Evolutionary conservation across 2,329 filamentous ascomycete genomes (phyloP).

Genomic region (Cordyceps cateniannulata): DNA sequence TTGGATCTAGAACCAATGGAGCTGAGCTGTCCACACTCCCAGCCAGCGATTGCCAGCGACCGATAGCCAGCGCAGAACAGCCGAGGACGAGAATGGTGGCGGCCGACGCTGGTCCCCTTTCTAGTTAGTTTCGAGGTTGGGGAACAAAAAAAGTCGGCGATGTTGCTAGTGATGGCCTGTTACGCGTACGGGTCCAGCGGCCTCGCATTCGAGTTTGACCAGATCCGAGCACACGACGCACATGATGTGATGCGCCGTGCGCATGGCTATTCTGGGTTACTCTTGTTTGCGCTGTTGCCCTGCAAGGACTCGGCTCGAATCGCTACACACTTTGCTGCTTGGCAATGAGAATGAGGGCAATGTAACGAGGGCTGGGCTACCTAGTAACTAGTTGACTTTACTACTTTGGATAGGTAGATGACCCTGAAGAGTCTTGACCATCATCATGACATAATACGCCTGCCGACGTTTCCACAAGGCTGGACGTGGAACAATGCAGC

Average conservation of each 20-base stretch:
- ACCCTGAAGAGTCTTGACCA: neutral
- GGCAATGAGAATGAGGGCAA: too few relatives aligned
- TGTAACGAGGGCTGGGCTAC: too few relatives aligned
- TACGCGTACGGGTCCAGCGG: neutral
- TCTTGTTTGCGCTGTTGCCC: neutral
- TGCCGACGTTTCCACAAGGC: neutral
- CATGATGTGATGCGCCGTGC: neutral
- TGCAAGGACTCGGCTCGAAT: neutral
- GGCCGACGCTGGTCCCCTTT: too few relatives aligned
- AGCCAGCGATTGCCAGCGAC: too few relatives aligned
- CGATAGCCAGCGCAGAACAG: too few relatives aligned
- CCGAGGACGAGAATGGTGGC: too few relatives aligned
- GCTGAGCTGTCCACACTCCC: too few relatives aligned
- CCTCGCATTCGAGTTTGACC: neutral
- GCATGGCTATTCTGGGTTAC: neutral
- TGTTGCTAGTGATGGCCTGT: too few relatives aligned
- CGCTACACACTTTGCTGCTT: too few relatives aligned
- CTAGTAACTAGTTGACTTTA: too few relatives aligned
- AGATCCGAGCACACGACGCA: neutral
- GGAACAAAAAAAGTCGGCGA: too few relatives aligned
- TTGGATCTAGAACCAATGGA: neutral
- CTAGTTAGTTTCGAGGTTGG: too few relatives aligned
- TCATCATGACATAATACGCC: conserved; percentile 10
- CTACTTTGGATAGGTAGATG: neutral
- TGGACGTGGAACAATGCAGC: neutral